A percentile compares a stretch with the other conserved stretches of the same genome.
Conservation (phyloP, 805 yeast genomes). For the Metschnikowia cerradonensis region DNA sequence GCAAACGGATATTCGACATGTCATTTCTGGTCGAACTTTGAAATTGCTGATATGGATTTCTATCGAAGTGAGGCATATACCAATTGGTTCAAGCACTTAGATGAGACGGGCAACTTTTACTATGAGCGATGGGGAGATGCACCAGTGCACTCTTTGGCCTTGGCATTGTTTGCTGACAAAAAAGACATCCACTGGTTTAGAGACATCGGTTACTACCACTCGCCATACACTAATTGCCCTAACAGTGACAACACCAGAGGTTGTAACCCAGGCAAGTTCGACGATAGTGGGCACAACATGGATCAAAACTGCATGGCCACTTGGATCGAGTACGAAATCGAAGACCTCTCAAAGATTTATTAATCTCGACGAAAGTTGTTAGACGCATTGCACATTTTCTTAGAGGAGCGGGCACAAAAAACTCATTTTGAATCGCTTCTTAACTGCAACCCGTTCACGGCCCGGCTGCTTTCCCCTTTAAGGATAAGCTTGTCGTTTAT, state of each 20-base stretch:
- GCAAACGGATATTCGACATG: constrained; percentile 61
- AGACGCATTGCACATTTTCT: background rate
- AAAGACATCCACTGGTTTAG: constrained; percentile 78
- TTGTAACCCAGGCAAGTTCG: constrained; percentile 55
- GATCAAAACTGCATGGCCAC: constrained; percentile 72
- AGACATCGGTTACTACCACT: constrained; percentile 75
- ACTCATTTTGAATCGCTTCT: background rate
- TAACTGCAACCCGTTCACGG: background rate
- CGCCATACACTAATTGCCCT: constrained; percentile 77
- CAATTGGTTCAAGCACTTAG: constrained; percentile 60
- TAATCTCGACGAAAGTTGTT: background rate
- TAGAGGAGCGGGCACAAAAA: background rate
- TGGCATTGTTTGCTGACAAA: constrained; percentile 67
- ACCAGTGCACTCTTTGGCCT: constrained; percentile 78
- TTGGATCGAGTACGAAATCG: constrained; percentile 52
- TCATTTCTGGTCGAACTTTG: constrained; percentile 90
- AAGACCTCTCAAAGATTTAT: constrained; percentile 12
- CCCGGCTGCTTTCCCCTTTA: background rate
- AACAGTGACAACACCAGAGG: constrained; percentile 39
- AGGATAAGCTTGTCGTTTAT: background rate
- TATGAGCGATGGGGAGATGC: constrained; percentile 96
- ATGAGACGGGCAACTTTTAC: constrained; percentile 72
- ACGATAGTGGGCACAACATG: constrained; percentile 46
- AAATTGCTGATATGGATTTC: constrained; percentile 81
- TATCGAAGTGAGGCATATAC: constrained; percentile 65